Evolutionary conservation across 108 stramenopile species (phyloP), one percentile per base, ranked within the genome.

Genomic region (Skeletonema menzelii): DNA sequence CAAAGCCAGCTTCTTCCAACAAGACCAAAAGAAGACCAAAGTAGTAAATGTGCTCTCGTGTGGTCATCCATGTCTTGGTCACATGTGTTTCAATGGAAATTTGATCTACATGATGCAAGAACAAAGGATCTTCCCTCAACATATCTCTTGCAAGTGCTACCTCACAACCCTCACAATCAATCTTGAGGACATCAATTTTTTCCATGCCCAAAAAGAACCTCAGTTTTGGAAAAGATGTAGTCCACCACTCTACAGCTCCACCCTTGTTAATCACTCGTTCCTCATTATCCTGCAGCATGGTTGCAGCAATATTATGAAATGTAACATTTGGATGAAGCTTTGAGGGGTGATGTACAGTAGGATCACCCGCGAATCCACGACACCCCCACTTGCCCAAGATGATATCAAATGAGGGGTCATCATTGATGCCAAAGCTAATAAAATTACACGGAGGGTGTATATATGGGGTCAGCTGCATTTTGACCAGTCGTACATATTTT

Each of bases 1-100:
- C 19, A 56, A 89, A 87, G 12, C 88, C 88, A 44, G 88, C 88
- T 42, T 89, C 88, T 59, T 89, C 88, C 58, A 89, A 56, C 19
- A 89, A 31, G 13, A 75, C 58, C 61, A 89, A 87, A 12, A 70
- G 59, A 17, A 89, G 53, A 15, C 66, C 88, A 73, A 82, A 89
- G 59, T 89, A 89, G 69, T 89, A 87, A 13, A 87, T 24, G n/a
- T 83, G 66, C 53, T 86, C 88, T 4, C 30, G 46, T 12, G 79
- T 76, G 27, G 71, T 82, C 65, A 89, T 67, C 88, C 88, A 89
- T 13, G 84, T 76, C 27, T 65, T 75, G n/a, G 86, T 73, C 2
- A 82, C 86, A 53, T 89, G 88, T 4, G 84, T 84, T 47, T 89
- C 88, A 62, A 86, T 82, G 7, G 82, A 76, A 17, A 89, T 69